These are phyloP conservation scores for Curvularia hawaiiensis DNA, from an alignment of 2,329 filamentous ascomycete genomes.

Conservation along the genomic window DNA sequence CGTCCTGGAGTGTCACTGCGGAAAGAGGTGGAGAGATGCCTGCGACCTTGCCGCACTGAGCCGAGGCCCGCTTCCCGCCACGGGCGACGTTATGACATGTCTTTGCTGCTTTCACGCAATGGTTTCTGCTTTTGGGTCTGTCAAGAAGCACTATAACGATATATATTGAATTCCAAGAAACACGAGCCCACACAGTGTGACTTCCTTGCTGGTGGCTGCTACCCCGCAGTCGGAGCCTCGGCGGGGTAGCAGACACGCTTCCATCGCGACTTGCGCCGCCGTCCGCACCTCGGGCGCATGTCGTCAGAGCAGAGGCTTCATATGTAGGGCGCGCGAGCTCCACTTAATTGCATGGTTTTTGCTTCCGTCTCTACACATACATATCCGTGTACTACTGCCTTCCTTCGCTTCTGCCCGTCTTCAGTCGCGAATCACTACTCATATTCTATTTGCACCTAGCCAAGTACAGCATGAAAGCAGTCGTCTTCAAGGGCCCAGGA, in stretches of 20 bases:
- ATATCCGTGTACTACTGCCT: background rate
- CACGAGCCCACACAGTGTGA: conserved; percentile 17
- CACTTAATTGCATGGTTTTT: conserved; percentile 5
- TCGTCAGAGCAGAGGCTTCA: conserved; percentile 20
- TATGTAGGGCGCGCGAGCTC: conserved; percentile 15
- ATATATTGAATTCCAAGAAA: background rate
- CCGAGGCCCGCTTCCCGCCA: conserved; percentile 2
- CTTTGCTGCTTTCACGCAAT: background rate
- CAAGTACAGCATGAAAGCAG: conserved; percentile 73
- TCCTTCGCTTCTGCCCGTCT: background rate
- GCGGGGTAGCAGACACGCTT: conserved; percentile 26
- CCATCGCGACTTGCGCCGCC: conserved; percentile 20
- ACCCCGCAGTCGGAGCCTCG: conserved; percentile 34
- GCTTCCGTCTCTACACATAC: background rate
- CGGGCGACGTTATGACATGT: background rate
- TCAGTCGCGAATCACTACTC: too few relatives aligned
- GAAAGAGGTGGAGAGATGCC: conserved; percentile 8
- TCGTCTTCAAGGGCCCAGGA: conserved; percentile 81
- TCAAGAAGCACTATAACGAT: background rate
- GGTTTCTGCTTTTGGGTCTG: background rate
- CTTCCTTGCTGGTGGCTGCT: conserved; percentile 11
- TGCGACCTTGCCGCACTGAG: conserved; percentile 2
- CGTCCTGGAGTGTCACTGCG: background rate
- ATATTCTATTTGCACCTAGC: conserved; percentile 13
- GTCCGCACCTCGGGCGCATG: conserved; percentile 7